These are phyloP conservation scores for Cystobasidium sp. DNA, from an alignment of 1,284 basidiomycete genomes.

Conservation along the genomic window DNA sequence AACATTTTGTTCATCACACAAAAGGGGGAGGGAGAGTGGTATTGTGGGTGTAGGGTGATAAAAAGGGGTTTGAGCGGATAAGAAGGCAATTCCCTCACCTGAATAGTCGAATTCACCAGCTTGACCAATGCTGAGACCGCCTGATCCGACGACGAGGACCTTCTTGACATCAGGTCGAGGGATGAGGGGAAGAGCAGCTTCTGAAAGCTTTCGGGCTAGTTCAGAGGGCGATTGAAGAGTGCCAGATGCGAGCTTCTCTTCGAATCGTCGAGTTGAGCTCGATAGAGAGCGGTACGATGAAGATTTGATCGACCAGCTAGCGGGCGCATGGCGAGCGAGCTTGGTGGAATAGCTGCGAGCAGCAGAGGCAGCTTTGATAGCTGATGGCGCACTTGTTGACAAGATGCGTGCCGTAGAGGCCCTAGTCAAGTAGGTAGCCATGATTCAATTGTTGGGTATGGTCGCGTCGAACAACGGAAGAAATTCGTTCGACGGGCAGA, in stretches of 20 bases:
- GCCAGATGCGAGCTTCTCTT: constrained; percentile 25
- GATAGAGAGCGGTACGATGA: constrained; percentile 10
- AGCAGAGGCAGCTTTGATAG: constrained; percentile 5
- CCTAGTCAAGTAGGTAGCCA: constrained; percentile 18
- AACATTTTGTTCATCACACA: constrained; percentile 29
- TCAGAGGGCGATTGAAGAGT: constrained; percentile 70
- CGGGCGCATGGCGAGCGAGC: not conserved
- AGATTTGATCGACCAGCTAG: constrained; percentile 15
- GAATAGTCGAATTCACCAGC: constrained; percentile 99
- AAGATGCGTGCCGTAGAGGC: constrained; percentile 5
- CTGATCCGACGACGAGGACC: constrained; percentile 94
- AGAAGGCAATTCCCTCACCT: constrained; percentile 60
- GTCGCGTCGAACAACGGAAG: constrained; percentile 5
- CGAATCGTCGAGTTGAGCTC: constrained; percentile 10
- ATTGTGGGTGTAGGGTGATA: not conserved
- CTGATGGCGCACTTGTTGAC: not conserved
- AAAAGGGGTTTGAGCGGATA: not conserved
- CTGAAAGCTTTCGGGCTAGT: constrained; percentile 85
- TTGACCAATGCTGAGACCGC: constrained; percentile 96
- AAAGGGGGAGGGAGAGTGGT: not conserved
- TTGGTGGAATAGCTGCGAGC: constrained; percentile 16
- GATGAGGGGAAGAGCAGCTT: constrained; percentile 84
- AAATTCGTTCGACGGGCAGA: constrained; percentile 6
- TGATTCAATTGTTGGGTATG: not conserved
- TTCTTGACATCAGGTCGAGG: constrained; percentile 88